phyloP scores from a whole-genome alignment of 345 rosid species.

The Dipteronia sinensis region DNA sequence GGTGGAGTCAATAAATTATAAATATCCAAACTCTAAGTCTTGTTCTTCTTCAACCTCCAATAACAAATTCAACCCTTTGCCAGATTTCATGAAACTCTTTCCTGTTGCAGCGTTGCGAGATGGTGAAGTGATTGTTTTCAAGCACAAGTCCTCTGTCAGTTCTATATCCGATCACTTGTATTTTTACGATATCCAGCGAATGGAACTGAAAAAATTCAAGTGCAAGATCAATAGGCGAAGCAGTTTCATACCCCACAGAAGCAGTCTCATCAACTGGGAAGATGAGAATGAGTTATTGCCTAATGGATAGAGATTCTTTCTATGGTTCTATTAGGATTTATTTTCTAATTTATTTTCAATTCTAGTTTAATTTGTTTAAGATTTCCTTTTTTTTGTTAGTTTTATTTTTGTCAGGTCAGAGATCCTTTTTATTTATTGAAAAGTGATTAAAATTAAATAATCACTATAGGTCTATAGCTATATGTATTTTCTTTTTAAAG shows the following conservation, averaged over 20 bases:
- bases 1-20: neutral
- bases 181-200: constrained; percentile 2
- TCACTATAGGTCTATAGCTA: no score
- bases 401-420: no score
- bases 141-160: neutral
- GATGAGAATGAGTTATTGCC: neutral
- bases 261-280: constrained; percentile 5
- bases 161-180: neutral
- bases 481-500: no score
- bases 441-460: no score
- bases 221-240: neutral
- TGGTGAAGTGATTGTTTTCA: constrained; percentile 15
- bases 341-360: no score
- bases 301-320: no score
- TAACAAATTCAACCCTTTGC: neutral
- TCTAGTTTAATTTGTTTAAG: no score
- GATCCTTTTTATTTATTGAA: no score
- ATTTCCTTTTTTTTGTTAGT: no score
- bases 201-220: constrained; percentile 2
- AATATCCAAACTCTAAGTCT: neutral
- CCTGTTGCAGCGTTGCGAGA: neutral
- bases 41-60: neutral
- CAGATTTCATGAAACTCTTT: neutral
- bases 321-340: no score
- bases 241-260: constrained; percentile 2